Conservation (phyloP, 345 rosid species). For the Hibiscus trionum region DNA sequence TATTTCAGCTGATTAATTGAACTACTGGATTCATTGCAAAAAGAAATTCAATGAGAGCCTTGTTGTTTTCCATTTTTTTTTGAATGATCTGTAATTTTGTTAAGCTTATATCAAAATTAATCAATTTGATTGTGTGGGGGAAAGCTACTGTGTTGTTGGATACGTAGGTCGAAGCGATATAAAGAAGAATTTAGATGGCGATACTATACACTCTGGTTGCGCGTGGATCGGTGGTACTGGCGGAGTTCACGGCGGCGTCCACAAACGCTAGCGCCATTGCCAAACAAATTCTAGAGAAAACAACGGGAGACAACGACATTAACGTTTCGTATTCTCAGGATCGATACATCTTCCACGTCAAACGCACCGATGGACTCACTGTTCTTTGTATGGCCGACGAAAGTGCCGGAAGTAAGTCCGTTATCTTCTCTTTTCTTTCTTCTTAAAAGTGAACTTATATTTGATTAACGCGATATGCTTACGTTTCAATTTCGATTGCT, state of each 20-base stretch:
- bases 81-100: background rate
- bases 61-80: background rate
- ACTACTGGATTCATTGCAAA: background rate
- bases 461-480: background rate
- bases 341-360: conserved; percentile 84
- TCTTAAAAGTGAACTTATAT: background rate
- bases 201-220: conserved; percentile 87
- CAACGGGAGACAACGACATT: conserved; percentile 62
- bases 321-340: conserved; percentile 89
- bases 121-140: background rate
- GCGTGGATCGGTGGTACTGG: conserved; percentile 83
- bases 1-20: background rate
- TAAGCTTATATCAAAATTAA: background rate
- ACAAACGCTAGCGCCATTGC: conserved; percentile 83
- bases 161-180: background rate
- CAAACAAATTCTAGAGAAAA: conserved; percentile 72
- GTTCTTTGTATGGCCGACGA: conserved; percentile 98
- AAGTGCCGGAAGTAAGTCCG: conserved; percentile 65
- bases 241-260: conserved; percentile 68
- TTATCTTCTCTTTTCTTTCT: background rate
- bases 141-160: background rate
- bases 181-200: conserved; percentile 38
- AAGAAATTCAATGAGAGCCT: background rate
- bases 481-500: background rate
- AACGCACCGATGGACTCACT: conserved; percentile 96